Evolutionary conservation across 2,329 filamentous ascomycete genomes (phyloP), one percentile per base, ranked within the genome.

Genomic region (Arthrinium phaeospermum): DNA sequence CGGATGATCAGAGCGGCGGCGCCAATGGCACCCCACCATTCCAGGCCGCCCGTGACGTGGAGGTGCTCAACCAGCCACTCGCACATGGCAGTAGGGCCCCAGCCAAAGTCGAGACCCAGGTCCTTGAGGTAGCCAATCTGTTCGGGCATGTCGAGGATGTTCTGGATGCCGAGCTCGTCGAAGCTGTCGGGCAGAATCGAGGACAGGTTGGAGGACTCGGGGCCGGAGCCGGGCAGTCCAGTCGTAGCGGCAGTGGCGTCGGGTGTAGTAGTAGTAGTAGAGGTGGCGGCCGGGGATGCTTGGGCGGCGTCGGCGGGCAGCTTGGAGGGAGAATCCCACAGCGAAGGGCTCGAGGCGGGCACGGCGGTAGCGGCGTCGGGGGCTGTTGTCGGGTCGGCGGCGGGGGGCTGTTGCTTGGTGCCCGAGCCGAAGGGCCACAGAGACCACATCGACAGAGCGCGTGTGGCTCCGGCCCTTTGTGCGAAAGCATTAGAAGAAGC

Each of bases 61-160:
- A 97, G 80, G 80, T 96, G 91, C 85, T 99, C 96, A 14, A 98
- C 84, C 3, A 90, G 30, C 87, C 88, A 95, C 83, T 98, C 88
- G 81, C 96, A 91, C 22, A 90, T 76, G 4, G 91, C 84, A 0
- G 95, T 94, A 6, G 93, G 90, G 22, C 96, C 96, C 85, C 86
- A 95, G 79, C 96, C 95, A 78, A 92, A 98, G 78, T 98, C 94
- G 30, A 99, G 85, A 4, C 96, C 96, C 14, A 98, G 86, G 76
- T 93, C 90, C 72, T 70, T 70, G 44, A 99, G 86, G 79, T 95
- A 98, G 74, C 96, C 96, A 72, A 97, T 89, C 69, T 90, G 86
- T 78, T 96, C 93, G 47, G 93, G 90, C 74, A 94, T 89, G 74
- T 88, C 83, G 73, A 91, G 86, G 71, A 90, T 82, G 71, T 86